Evolutionary conservation across 331 rosid species (phyloP).

Genomic region (Acacia pycnantha): DNA sequence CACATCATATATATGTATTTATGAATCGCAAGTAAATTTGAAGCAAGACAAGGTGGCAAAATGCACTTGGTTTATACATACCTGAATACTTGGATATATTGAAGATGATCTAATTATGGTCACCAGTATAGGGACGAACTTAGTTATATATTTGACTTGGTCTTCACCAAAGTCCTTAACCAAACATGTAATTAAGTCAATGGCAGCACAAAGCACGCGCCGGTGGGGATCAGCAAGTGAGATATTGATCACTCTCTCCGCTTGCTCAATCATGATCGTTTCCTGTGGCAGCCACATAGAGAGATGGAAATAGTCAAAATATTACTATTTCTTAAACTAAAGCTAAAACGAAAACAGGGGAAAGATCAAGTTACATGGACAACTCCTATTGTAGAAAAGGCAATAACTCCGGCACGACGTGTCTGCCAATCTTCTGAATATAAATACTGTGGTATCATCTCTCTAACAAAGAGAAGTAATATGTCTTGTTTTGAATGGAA

Average conservation of each 20-base stretch:
- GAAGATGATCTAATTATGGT: neutral
- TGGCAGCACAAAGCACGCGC: too few relatives aligned
- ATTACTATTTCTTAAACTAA: too few relatives aligned
- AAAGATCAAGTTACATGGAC: too few relatives aligned
- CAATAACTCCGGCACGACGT: constrained; percentile 15
- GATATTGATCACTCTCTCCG: too few relatives aligned
- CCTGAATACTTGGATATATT: constrained; percentile 15
- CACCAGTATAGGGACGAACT: constrained; percentile 5
- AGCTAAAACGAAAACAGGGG: too few relatives aligned
- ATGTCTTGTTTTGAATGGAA: too few relatives aligned
- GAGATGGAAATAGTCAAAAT: too few relatives aligned
- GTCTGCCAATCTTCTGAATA: constrained; percentile 18
- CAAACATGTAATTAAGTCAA: neutral
- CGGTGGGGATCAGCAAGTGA: too few relatives aligned
- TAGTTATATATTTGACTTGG: neutral
- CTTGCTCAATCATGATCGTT: too few relatives aligned
- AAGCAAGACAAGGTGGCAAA: neutral
- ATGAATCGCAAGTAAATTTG: neutral
- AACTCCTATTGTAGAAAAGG: too few relatives aligned
- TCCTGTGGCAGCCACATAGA: too few relatives aligned
- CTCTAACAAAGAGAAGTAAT: neutral
- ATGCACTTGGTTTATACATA: neutral
- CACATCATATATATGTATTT: neutral
- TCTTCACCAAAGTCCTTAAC: neutral
- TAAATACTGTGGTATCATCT: neutral